Evolutionary conservation across 495 filamentous ascomycete genomes (phyloP).

Genomic region (Talaromyces wortmannii): DNA sequence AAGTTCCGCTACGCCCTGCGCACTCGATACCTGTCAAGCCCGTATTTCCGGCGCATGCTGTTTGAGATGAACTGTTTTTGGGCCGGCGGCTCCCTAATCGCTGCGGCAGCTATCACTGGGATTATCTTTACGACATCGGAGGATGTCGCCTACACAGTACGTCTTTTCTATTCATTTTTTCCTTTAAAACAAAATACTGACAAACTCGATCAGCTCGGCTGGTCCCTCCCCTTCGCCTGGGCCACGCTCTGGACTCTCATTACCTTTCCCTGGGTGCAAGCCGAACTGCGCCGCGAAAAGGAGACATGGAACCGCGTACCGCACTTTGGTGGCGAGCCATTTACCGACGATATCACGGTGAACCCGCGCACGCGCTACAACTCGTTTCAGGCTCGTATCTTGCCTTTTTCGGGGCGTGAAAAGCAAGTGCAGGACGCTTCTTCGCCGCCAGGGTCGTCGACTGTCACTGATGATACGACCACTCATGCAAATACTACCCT

Average conservation of each 20-base stretch:
- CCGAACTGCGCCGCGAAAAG: slow-evolving; percentile 55
- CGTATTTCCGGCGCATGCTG: slow-evolving; percentile 65
- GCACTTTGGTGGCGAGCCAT: slow-evolving; percentile 28
- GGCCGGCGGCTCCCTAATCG: slow-evolving; percentile 52
- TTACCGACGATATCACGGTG: slow-evolving; percentile 30
- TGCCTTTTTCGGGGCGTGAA: slow-evolving; percentile 11
- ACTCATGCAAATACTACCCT: not conserved
- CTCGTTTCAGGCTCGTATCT: slow-evolving; percentile 22
- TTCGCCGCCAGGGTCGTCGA: not conserved
- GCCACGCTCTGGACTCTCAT: slow-evolving; percentile 58
- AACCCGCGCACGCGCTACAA: slow-evolving; percentile 33
- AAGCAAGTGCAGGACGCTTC: slow-evolving; percentile 13
- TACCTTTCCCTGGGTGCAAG: slow-evolving; percentile 63
- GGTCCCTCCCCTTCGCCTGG: slow-evolving; percentile 66
- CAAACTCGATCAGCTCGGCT: slow-evolving; percentile 37
- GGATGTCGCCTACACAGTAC: slow-evolving; percentile 65
- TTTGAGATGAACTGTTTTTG: slow-evolving; percentile 71
- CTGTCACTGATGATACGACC: not conserved
- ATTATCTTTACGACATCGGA: slow-evolving; percentile 56
- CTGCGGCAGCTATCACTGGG: slow-evolving; percentile 50
- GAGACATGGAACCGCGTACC: slow-evolving; percentile 39
- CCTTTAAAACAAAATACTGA: slow-evolving; percentile 3
- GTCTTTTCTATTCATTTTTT: slow-evolving; percentile 11
- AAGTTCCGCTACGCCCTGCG: slow-evolving; percentile 59
- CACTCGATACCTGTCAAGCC: slow-evolving; percentile 62